Conservation (phyloP, 306 rosid species). For the Cyclanthera cordifolia region DNA sequence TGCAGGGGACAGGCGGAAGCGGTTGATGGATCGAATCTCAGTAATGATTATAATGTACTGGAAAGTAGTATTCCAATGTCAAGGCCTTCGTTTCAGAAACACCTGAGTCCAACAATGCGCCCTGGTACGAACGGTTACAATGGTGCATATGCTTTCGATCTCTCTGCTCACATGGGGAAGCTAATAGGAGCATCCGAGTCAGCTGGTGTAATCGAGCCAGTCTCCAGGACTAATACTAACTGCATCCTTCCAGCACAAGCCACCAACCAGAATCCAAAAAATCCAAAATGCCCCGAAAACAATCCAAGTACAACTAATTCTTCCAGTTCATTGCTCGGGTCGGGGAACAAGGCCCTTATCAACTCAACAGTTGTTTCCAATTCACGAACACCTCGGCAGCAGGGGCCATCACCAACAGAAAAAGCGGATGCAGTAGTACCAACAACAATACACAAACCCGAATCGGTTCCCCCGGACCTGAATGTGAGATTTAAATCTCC, state of each 20-base stretch:
- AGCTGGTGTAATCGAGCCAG: conserved; percentile 19
- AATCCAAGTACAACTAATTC: conserved; percentile 19
- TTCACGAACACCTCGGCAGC: background rate
- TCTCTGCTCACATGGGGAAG: conserved; percentile 34
- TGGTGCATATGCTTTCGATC: conserved; percentile 24
- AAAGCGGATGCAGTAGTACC: conserved; percentile 2
- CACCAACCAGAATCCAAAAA: conserved; percentile 21
- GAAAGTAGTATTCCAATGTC: conserved; percentile 27
- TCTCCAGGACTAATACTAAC: conserved; percentile 27
- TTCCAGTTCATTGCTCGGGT: conserved; percentile 15
- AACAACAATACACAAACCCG: conserved; percentile 26
- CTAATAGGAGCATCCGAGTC: conserved; percentile 22
- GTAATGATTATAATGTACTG: conserved; percentile 19
- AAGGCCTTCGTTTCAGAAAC: conserved; percentile 28
- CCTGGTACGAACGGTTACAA: conserved; percentile 39
- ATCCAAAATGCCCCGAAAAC: conserved; percentile 19
- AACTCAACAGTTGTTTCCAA: too few relatives aligned
- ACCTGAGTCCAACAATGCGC: conserved; percentile 15
- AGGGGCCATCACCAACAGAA: conserved; percentile 21
- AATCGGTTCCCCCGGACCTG: conserved; percentile 46
- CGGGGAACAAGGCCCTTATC: conserved; percentile 18
- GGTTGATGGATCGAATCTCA: conserved; percentile 22
- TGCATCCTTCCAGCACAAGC: conserved; percentile 17
- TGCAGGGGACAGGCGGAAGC: conserved; percentile 19
- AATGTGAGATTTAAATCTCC: conserved; percentile 51